Evolutionary conservation across 176 grass and related monocot genomes (phyloP), one percentile per base, ranked within the genome.

Genomic region (Bothriochloa decipiens): DNA sequence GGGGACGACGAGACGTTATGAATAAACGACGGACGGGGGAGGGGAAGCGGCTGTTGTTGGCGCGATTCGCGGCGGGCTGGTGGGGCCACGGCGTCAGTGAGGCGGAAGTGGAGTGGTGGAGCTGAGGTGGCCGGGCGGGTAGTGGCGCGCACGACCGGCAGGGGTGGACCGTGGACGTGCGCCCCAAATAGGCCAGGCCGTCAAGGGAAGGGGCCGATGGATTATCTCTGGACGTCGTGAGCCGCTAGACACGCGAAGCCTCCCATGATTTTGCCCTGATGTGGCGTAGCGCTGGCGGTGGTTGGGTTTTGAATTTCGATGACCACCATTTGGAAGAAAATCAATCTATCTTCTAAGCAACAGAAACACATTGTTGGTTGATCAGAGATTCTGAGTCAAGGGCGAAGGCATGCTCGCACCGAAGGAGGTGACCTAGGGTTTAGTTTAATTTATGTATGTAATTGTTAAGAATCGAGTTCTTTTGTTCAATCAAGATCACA

Each of bases 51-150:
- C 45, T 16, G 69, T 49, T 52, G 22, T 49, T 52, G 22, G 85
- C 85, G 85, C 62, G 26, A 8, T 81, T 87, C 78, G 71, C 78
- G 85, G 18, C 0, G 27, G 63, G 36, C 78, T 46, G 61, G 78
- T 75, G 45, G 70, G 85, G 33, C 61, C 61, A 73, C 6, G 25
- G 26, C 0, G 70, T 35, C 78, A 75, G 70, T 20, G 78, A 72
- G 23, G 0, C 12, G 16, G 8, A 64, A 23, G 3, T 2, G n/a
- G 20, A 17, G 5, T 8, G 12, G 68, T 41, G n/a, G 41, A 15
- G 41, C 41, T 26, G 42, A 47, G 41, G 71, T 74, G 71, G 70
- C 39, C 40, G 2, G 1, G 1, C n/a, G 25, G 33, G 61, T 62
- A 68, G 78, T 81, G 78, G 70, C 70, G 85, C 61, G 78, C 85